Evolutionary conservation across 805 yeast species (phyloP), one percentile per base, ranked within the genome.

Genomic region (Yarrowia keelungensis): DNA sequence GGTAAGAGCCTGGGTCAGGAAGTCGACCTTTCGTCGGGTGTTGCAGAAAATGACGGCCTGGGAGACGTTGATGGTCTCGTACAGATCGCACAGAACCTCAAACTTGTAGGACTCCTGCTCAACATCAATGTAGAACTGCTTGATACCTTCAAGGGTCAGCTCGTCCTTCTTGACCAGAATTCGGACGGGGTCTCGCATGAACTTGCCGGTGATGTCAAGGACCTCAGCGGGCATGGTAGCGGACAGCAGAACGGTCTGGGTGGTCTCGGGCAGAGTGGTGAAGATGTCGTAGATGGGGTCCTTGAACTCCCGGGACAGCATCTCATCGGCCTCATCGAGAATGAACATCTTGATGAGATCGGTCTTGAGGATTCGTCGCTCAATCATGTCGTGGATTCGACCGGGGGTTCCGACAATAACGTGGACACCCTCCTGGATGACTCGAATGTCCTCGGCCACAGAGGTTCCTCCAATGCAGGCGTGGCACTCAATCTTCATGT

Each of bases 1-100:
- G 68, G 85, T 86, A 85, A 94, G 87, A 79, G 90, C 89, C 69
- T 86, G 89, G 68, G 96, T 84, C 69, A 95, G 85, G 89, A 90
- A 90, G 80, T 92, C 97, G 73, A 94, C 99, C 85, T 94, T 94
- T 79, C 89, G 85, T 81, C 94, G 90, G 73, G 98, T 93, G 84
- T 95, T 95, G 83, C 99, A 95, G 85, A 95, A 95, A 68, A 95
- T 95, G 71, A 95, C 98, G 62, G 98, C 97, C 81, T 95, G 99
- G 68, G 98, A 94, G 75, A 95, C 91, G 54, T 97, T 90, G 76
- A 95, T 84, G 69, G 97, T 89, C 81, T 94, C 99, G 82, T 95
- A 95, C 74, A 95, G 82, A 80, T 95, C 99, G 79, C 97, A 90
- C 74, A 95, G 82, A 68, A 97, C 91, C 78, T 94, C 98, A 77